Percentiles rank a stretch among this genome's conserved stretches.
Conservation (phyloP, 2,329 filamentous ascomycete genomes). For the Amylocarpus encephaloides region DNA sequence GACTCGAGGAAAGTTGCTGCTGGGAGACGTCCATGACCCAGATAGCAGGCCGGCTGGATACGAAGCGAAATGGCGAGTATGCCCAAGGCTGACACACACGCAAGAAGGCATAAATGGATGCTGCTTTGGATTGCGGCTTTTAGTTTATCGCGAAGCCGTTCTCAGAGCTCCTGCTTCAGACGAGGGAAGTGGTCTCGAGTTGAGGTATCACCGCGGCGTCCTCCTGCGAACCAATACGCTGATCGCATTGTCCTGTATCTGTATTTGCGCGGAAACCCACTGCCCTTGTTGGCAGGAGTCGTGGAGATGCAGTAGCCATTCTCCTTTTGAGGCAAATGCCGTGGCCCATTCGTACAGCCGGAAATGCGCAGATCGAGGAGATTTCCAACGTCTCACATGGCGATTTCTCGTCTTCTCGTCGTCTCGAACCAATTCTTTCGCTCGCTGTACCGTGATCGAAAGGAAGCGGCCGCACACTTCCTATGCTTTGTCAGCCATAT, state of each 20-base stretch:
- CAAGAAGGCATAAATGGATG: neutral
- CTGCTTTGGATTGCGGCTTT: neutral
- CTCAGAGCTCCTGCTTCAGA: slow-evolving; percentile 1
- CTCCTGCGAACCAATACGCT: slow-evolving; percentile 2
- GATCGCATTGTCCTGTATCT: neutral
- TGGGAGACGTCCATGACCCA: too few species aligned
- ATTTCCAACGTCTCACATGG: too few species aligned
- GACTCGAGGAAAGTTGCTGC: too few species aligned
- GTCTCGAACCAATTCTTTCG: too few species aligned
- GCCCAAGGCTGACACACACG: neutral
- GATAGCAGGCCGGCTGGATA: too few species aligned
- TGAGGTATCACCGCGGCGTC: slow-evolving; percentile 1
- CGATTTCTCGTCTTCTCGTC: too few species aligned
- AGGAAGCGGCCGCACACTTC: too few species aligned
- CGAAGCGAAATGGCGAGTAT: too few species aligned
- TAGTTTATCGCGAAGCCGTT: neutral
- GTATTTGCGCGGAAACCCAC: neutral
- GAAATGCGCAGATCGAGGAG: too few species aligned
- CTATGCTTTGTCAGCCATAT: too few species aligned
- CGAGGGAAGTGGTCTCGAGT: neutral
- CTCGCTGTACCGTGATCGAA: too few species aligned
- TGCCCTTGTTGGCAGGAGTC: neutral
- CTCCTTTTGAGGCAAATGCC: neutral
- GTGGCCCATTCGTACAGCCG: too few species aligned
- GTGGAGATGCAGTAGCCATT: neutral